Evolutionary conservation across 2,329 filamentous ascomycete genomes (phyloP).

Genomic region (Immersiporthe knoxdaviesiana): DNA sequence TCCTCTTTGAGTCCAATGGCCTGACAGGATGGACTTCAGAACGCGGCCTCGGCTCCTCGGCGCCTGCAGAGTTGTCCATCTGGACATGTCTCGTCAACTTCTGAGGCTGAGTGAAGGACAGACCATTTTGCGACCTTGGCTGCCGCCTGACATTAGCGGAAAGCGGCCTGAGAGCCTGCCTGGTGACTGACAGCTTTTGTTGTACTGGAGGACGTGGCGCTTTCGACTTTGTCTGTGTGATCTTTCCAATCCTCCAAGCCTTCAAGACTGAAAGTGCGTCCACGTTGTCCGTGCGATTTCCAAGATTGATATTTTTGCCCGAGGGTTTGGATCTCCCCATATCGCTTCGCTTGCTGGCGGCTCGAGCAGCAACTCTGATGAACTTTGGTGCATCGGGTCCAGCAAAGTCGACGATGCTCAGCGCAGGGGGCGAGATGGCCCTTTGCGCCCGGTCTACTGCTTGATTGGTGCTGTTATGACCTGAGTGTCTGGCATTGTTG

Average conservation of each 20-base stretch:
- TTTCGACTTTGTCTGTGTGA: conserved; percentile 42
- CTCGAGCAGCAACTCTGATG: conserved; percentile 63
- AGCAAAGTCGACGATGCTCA: conserved; percentile 66
- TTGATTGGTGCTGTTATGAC: conserved; percentile 13
- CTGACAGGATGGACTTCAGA: not conserved
- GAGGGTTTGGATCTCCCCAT: conserved; percentile 59
- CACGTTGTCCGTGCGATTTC: conserved; percentile 61
- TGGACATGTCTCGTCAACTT: conserved; percentile 37
- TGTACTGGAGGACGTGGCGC: conserved; percentile 15
- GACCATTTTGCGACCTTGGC: not conserved
- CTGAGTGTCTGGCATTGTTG: not conserved
- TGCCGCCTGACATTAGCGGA: conserved; percentile 29
- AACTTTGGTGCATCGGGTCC: conserved; percentile 58
- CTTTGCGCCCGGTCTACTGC: conserved; percentile 7
- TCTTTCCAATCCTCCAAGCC: conserved; percentile 59
- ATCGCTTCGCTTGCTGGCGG: conserved; percentile 50
- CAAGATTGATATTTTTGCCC: conserved; percentile 62
- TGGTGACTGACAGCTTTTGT: conserved; percentile 27
- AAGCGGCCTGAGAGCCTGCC: conserved; percentile 34
- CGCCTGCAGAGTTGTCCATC: conserved; percentile 38
- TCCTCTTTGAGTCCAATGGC: not conserved
- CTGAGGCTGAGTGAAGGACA: conserved; percentile 35
- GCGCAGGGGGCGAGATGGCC: conserved; percentile 40
- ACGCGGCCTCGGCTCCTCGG: conserved; percentile 17
- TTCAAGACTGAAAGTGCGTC: conserved; percentile 58